Evolutionary conservation across 139 green algal genomes (phyloP), one percentile per base, ranked within the genome.

Genomic region (Coccomyxa sp.): DNA sequence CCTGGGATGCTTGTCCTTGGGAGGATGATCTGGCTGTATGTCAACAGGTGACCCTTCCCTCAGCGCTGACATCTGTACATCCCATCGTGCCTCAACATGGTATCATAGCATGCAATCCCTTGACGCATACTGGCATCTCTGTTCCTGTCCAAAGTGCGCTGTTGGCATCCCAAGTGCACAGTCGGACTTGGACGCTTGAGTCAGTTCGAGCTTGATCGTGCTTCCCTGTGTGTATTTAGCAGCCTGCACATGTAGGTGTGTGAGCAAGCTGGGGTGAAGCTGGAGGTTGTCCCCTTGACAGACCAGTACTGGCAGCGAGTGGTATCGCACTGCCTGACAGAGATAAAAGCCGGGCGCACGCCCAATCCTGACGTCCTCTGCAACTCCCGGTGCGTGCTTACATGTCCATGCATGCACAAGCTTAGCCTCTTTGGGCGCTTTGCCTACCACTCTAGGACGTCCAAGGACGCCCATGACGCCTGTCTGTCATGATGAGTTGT

Each of bases 311-410:
- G 95, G 95, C 79, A 97, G 18, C 82, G 87, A 0, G 95, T 99
- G 55, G 95, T 98, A 74, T 77, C 83, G 8, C 83, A 95, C 79
- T 93, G 86, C 81, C 88, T 99, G 35, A 44, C 35, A 0, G 91
- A 98, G 80, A 96, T 99, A 55, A 83, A 87, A 27, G 83, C 80
- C 6, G 96, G 96, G 4, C 87, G 92, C 58, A 99, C 96, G 7
- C 96, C 96, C 41, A 99, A 99, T 85, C 96, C 96, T 1, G 96
- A 99, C 85, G 88, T 99, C 37, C 85, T 98, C 6, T 99, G 96
- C 91, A 99, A 99, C 89, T 95, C 88, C 2, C 79, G 88, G 84
- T 85, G 70, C 6, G 80, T 27, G 37, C n/a, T n/a, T n/a, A n/a
- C n/a, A n/a, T n/a, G n/a, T n/a, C n/a, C n/a, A n/a, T n/a, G n/a